phyloP scores from a whole-genome alignment of 1,284 basidiomycete species.

The Pseudozyma hubeiensis region DNA sequence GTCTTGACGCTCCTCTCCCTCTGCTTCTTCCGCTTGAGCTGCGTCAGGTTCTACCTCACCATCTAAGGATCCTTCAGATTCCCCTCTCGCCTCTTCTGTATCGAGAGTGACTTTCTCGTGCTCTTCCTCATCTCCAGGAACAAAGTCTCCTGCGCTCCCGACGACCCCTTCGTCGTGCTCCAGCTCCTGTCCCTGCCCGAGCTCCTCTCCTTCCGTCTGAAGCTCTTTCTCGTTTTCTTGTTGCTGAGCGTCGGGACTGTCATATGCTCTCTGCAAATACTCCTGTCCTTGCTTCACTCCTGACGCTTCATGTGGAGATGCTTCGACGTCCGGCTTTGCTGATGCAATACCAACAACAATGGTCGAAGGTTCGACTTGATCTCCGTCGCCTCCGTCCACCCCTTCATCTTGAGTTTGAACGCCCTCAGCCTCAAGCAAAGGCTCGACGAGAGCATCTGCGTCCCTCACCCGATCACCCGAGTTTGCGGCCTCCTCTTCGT shows the following conservation, averaged over 20 bases:
- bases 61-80: not conserved
- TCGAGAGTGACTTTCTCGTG: not conserved
- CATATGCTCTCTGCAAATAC: not conserved
- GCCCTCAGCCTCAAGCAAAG: not conserved
- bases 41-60: not conserved
- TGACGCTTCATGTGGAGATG: not conserved
- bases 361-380: not conserved
- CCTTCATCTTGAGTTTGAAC: not conserved
- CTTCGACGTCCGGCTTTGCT: not conserved
- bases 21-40: constrained; percentile 6
- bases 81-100: not conserved
- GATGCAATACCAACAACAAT: not conserved
- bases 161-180: constrained; percentile 11
- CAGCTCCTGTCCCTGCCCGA: too few relatives aligned
- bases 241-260: not conserved
- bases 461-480: not conserved
- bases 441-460: not conserved
- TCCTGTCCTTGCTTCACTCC: not conserved
- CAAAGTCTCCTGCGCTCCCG: constrained; percentile 9
- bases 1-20: constrained; percentile 1
- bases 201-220: constrained; percentile 1
- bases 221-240: not conserved
- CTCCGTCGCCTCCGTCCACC: not conserved
- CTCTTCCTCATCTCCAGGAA: not conserved
- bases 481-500: constrained; percentile 21